These are phyloP conservation scores for Sphagnum contortum DNA, from an alignment of 225 moss, liverwort and hornwort genomes.

Conservation along the genomic window DNA sequence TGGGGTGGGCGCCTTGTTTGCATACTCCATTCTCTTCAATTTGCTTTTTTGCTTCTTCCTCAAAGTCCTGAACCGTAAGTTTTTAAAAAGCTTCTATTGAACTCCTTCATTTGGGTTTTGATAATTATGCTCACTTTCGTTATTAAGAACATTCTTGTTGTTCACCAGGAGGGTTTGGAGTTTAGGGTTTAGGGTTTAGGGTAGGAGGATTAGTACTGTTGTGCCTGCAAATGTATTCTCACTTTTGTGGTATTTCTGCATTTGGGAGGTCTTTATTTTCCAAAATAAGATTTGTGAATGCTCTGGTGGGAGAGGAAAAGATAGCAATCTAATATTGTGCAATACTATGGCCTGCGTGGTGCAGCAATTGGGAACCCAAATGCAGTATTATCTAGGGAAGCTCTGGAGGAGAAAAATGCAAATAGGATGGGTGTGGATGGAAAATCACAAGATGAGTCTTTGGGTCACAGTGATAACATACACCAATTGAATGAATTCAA, in stretches of 20 bases:
- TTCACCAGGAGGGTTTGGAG: too few species aligned
- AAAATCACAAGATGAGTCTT: not conserved
- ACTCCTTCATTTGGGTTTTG: too few species aligned
- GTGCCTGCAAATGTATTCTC: too few species aligned
- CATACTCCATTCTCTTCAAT: slow-evolving; percentile 49
- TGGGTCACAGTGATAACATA: not conserved
- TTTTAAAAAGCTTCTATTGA: not conserved
- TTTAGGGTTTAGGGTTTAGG: too few species aligned
- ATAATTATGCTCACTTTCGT: too few species aligned
- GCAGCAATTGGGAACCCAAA: slow-evolving; percentile 53
- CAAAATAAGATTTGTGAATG: too few species aligned
- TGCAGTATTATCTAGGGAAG: slow-evolving; percentile 37
- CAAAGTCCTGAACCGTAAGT: slow-evolving; percentile 49
- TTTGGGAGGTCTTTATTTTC: too few species aligned
- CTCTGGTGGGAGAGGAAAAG: too few species aligned
- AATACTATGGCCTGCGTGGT: not conserved
- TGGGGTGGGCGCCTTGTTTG: slow-evolving; percentile 33
- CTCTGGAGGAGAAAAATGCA: slow-evolving; percentile 41
- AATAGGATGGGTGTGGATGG: slow-evolving; percentile 24
- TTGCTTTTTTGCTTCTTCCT: slow-evolving; percentile 56
- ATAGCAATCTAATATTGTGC: too few species aligned
- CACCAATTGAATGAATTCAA: slow-evolving; percentile 12
- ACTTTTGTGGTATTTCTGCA: too few species aligned
- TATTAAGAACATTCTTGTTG: too few species aligned
- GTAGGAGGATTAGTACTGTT: too few species aligned